A percentile compares a stretch with the other conserved stretches of the same genome.
These are phyloP conservation scores for Albizia julibrissin DNA, from an alignment of 306 rosid genomes.

Conservation along the genomic window DNA sequence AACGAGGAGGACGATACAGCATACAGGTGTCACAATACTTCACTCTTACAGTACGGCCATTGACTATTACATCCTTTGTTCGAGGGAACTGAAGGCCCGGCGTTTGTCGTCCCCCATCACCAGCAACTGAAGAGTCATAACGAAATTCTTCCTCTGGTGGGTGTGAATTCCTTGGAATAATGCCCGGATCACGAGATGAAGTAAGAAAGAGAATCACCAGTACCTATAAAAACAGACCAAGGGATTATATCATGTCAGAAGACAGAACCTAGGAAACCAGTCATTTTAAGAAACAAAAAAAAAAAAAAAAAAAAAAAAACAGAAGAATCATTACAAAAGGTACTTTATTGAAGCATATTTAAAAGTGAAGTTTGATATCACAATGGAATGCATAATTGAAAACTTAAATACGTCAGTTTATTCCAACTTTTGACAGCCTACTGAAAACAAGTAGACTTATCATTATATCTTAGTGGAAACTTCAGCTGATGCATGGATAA, in stretches of 20 bases:
- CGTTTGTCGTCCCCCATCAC: slow-evolving; percentile 81
- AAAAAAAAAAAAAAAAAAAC: not conserved
- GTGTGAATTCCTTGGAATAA: slow-evolving; percentile 84
- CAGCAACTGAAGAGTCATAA: slow-evolving; percentile 58
- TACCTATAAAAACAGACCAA: slow-evolving; percentile 63
- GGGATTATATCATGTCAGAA: slow-evolving; percentile 40
- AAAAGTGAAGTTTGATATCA: not conserved
- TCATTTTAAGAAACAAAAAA: not conserved
- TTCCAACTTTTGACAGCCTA: not conserved
- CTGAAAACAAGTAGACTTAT: not conserved
- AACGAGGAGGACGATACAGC: slow-evolving; percentile 96
- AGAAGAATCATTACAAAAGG: not conserved
- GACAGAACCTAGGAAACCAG: slow-evolving; percentile 3
- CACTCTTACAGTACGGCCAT: slow-evolving; percentile 71
- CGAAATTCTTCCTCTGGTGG: slow-evolving; percentile 92
- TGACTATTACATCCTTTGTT: slow-evolving; percentile 73
- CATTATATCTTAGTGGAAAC: not conserved
- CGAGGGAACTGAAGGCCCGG: slow-evolving; percentile 81
- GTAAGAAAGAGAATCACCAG: slow-evolving; percentile 88
- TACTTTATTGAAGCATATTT: not conserved
- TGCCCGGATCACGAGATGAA: slow-evolving; percentile 93
- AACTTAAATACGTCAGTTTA: not conserved
- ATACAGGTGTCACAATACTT: slow-evolving; percentile 95
- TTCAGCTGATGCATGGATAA: not conserved
- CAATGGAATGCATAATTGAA: not conserved